Percentiles rank a stretch among this genome's conserved stretches.
phyloP scores from a whole-genome alignment of 768 basidiomycete genomes.

The Lyophyllum shimeji region DNA sequence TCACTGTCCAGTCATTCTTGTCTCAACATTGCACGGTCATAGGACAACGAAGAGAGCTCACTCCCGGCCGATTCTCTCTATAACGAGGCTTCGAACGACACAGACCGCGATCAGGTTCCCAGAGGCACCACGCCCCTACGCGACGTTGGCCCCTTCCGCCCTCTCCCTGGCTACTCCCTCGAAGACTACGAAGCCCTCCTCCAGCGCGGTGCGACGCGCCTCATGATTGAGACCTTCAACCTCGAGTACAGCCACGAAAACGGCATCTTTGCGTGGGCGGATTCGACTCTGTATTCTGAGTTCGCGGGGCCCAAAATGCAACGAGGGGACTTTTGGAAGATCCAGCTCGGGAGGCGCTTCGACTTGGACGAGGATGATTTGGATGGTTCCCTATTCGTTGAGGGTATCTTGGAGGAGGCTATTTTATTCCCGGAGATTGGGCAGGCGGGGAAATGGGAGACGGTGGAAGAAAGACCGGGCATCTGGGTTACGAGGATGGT shows the following conservation, averaged over 20 bases:
- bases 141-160: slow-evolving; percentile 11
- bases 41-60: not conserved
- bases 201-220: slow-evolving; percentile 30
- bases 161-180: slow-evolving; percentile 3
- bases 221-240: slow-evolving; percentile 38
- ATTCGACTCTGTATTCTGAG: slow-evolving; percentile 28
- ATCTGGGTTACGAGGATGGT: slow-evolving; percentile 29
- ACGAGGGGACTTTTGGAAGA: slow-evolving; percentile 36
- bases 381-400: slow-evolving; percentile 34
- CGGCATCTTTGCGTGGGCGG: slow-evolving; percentile 37
- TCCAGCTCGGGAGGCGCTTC: slow-evolving; percentile 36
- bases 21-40: not conserved
- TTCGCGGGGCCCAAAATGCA: slow-evolving; percentile 33
- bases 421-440: slow-evolving; percentile 20
- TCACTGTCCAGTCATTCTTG: not conserved
- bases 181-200: slow-evolving; percentile 29
- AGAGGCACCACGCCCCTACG: slow-evolving; percentile 32
- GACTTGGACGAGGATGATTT: slow-evolving; percentile 32
- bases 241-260: slow-evolving; percentile 25
- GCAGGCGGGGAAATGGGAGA: slow-evolving; percentile 25
- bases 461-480: slow-evolving; percentile 25
- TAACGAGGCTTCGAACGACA: slow-evolving; percentile 19
- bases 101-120: slow-evolving; percentile 23
- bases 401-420: slow-evolving; percentile 32
- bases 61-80: slow-evolving; percentile 11